Percentiles rank a stretch among this genome's conserved stretches.
Conservation (phyloP, 2,329 filamentous ascomycete genomes). For the Pseudopyrenochaeta lycopersici region DNA sequence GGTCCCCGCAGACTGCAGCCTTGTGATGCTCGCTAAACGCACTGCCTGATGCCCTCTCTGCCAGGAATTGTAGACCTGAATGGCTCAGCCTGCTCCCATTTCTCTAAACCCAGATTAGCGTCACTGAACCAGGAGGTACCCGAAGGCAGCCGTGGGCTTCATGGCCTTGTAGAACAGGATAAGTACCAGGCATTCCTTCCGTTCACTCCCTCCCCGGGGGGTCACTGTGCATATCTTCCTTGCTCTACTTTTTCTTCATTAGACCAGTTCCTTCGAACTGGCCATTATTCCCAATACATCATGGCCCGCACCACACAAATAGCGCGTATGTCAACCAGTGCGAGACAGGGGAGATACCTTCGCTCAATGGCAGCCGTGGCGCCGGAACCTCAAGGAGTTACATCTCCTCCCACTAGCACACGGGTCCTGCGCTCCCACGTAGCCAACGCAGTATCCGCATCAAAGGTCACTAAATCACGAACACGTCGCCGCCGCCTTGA, state of each 20-base stretch:
- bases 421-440: slow-evolving; percentile 27
- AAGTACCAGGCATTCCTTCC: slow-evolving; percentile 6
- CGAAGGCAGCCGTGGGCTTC: slow-evolving; percentile 4
- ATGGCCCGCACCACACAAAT: background rate
- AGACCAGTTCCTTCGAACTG: background rate
- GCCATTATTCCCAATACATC: background rate
- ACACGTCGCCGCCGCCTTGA: slow-evolving; percentile 22
- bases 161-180: background rate
- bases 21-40: background rate
- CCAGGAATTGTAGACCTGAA: background rate
- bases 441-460: background rate
- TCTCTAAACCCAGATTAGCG: background rate
- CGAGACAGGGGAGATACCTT: background rate
- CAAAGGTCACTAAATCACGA: slow-evolving; percentile 5
- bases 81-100: background rate
- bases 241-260: background rate
- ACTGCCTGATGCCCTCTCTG: background rate
- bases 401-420: background rate
- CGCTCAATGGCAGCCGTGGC: too few relatives aligned
- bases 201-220: too few relatives aligned
- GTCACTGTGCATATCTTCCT: background rate
- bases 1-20: background rate
- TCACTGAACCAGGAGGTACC: background rate
- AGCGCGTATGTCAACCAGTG: background rate
- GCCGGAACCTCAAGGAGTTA: background rate